A percentile compares a stretch with the other conserved stretches of the same genome.
Evolutionary conservation across 2,329 filamentous ascomycete species (phyloP).

Genomic region (Colletotrichum costaricense): DNA sequence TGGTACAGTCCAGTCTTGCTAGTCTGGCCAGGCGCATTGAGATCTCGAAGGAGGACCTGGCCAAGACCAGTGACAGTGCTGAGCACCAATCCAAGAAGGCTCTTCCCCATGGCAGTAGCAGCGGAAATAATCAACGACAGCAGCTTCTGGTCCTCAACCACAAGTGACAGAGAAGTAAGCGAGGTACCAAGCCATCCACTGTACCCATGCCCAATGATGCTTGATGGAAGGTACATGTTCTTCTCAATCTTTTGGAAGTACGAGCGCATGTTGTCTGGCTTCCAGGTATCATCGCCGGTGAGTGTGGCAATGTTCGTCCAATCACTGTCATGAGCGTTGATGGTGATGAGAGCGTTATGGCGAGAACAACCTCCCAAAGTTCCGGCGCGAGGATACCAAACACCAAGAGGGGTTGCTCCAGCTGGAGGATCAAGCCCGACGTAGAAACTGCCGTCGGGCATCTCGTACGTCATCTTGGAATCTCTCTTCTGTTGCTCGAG

Average conservation of each 20-base stretch:
- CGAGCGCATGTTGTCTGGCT: slow-evolving; percentile 66
- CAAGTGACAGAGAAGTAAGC: slow-evolving; percentile 19
- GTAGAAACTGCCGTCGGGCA: slow-evolving; percentile 48
- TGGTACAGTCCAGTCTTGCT: slow-evolving; percentile 18
- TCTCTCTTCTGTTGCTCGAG: slow-evolving; percentile 55
- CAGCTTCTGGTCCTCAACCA: slow-evolving; percentile 28
- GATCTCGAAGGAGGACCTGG: slow-evolving; percentile 41
- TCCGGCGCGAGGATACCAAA: slow-evolving; percentile 55
- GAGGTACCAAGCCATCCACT: slow-evolving; percentile 58
- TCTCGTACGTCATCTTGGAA: slow-evolving; percentile 59
- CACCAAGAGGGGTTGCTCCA: slow-evolving; percentile 39
- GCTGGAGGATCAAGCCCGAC: slow-evolving; percentile 38
- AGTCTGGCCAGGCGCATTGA: slow-evolving; percentile 37
- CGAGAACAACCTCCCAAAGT: slow-evolving; percentile 63
- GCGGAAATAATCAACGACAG: slow-evolving; percentile 41
- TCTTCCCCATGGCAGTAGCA: slow-evolving; percentile 42
- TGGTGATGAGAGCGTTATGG: slow-evolving; percentile 70
- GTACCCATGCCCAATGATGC: slow-evolving; percentile 59
- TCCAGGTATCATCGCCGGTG: slow-evolving; percentile 71
- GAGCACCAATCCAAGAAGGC: slow-evolving; percentile 34
- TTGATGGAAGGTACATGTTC: slow-evolving; percentile 59
- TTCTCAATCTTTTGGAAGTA: slow-evolving; percentile 69
- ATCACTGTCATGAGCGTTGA: slow-evolving; percentile 69
- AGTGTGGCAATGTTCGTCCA: slow-evolving; percentile 67
- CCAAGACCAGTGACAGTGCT: slow-evolving; percentile 40